A percentile compares a stretch with the other conserved stretches of the same genome.
These are phyloP conservation scores for Neurospora sp. DNA, from an alignment of 495 filamentous ascomycete species.

Conservation along the genomic window DNA sequence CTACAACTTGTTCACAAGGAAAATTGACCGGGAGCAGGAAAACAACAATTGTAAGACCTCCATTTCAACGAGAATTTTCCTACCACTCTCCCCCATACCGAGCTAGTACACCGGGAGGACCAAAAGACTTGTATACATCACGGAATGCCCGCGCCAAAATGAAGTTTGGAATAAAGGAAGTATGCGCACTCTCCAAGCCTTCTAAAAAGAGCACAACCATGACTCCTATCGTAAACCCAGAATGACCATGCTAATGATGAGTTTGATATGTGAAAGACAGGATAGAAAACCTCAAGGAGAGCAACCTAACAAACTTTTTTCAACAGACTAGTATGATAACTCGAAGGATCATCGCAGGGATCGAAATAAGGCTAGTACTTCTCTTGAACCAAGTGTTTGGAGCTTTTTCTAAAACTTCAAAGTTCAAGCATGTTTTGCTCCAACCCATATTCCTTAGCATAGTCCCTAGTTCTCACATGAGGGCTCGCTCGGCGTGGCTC, in stretches of 20 bases:
- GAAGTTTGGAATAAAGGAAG: background rate
- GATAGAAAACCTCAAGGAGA: background rate
- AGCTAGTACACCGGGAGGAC: background rate
- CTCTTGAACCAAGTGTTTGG: background rate
- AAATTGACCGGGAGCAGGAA: background rate
- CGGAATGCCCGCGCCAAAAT: background rate
- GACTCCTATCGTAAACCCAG: background rate
- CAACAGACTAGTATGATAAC: background rate
- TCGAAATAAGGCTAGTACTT: background rate
- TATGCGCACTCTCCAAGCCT: background rate
- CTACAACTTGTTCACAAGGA: background rate
- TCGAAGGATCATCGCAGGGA: background rate
- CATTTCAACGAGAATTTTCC: background rate
- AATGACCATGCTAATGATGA: background rate
- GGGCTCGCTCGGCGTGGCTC: slow-evolving; percentile 27
- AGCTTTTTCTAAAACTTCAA: background rate
- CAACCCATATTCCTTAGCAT: background rate
- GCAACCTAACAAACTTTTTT: background rate
- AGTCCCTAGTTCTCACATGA: slow-evolving; percentile 6
- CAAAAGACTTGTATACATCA: background rate
- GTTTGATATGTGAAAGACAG: background rate
- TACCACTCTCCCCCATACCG: background rate
- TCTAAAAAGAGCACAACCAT: background rate
- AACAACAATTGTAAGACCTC: background rate
- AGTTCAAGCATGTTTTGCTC: background rate